Evolutionary conservation across 768 basidiomycete species (phyloP).

Genomic region (Russula abietina): DNA sequence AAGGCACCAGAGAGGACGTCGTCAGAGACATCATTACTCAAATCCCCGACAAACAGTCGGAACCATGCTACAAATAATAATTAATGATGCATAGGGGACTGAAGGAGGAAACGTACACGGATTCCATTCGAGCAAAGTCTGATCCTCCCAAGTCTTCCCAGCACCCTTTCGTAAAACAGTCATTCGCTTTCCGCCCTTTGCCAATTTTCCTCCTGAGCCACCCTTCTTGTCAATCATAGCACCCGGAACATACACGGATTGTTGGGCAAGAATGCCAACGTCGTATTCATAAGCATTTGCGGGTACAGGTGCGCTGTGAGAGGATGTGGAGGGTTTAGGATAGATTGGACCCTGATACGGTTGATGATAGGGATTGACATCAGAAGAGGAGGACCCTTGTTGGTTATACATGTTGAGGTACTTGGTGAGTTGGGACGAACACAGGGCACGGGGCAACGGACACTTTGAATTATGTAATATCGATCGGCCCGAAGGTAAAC

Average conservation of each 20-base stretch:
- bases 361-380: slow-evolving; percentile 78
- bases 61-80: slow-evolving; percentile 71
- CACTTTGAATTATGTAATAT: slow-evolving; percentile 7
- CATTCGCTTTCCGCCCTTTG: slow-evolving; percentile 85
- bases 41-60: slow-evolving; percentile 93
- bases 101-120: slow-evolving; percentile 55
- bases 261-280: slow-evolving; percentile 84
- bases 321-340: slow-evolving; percentile 55
- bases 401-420: slow-evolving; percentile 37
- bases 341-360: slow-evolving; percentile 73
- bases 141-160: slow-evolving; percentile 98
- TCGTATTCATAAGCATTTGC: slow-evolving; percentile 92
- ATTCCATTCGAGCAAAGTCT: slow-evolving; percentile 95
- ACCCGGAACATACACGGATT: slow-evolving; percentile 88
- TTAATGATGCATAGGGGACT: slow-evolving; percentile 8
- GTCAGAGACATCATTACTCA: slow-evolving; percentile 97
- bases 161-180: slow-evolving; percentile 94
- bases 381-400: slow-evolving; percentile 29
- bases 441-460: no score
- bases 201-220: slow-evolving; percentile 77
- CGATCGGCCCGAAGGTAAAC: slow-evolving; percentile 2
- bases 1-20: slow-evolving; percentile 91
- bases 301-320: slow-evolving; percentile 72
- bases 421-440: neutral
- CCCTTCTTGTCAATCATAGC: slow-evolving; percentile 87